Percentiles rank a stretch among this genome's conserved stretches.
phyloP scores from a whole-genome alignment of 2,329 filamentous ascomycete species.

The Coniochaeta prunicola region DNA sequence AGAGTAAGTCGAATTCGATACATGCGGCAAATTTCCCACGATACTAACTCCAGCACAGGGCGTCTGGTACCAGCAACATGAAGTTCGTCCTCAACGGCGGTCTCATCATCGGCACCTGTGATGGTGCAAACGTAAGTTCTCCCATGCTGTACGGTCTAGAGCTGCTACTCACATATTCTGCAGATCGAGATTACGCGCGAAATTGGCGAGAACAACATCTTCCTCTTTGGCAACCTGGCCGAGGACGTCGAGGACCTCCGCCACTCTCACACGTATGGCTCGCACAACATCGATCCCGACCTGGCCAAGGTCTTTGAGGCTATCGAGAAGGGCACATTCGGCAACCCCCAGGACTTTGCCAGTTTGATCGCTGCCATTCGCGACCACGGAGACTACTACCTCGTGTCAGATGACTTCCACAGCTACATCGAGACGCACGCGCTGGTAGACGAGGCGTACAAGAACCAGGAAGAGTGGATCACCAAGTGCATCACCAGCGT shows the following conservation, averaged over 20 bases:
- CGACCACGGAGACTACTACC: conserved; percentile 94
- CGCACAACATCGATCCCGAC: conserved; percentile 68
- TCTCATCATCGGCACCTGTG: conserved; percentile 94
- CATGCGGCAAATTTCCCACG: not conserved
- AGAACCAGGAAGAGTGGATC: conserved; percentile 87
- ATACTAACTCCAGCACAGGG: conserved; percentile 27
- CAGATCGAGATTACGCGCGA: conserved; percentile 92
- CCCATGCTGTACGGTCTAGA: not conserved
- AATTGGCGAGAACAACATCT: conserved; percentile 94
- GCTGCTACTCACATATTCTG: not conserved
- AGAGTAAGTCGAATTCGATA: conserved; percentile 45
- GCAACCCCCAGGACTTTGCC: conserved; percentile 69
- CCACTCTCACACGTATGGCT: conserved; percentile 78
- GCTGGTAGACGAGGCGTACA: conserved; percentile 86
- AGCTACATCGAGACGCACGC: conserved; percentile 88
- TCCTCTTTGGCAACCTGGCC: conserved; percentile 92
- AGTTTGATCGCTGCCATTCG: conserved; percentile 78
- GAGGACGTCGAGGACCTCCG: conserved; percentile 97
- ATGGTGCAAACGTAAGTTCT: conserved; percentile 82
- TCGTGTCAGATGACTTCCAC: conserved; percentile 95
- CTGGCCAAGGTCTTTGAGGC: conserved; percentile 75
- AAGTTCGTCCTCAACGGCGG: conserved; percentile 98
- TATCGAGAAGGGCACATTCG: conserved; percentile 77
- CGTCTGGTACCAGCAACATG: conserved; percentile 93
- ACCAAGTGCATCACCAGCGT: conserved; percentile 86